A percentile compares a stretch with the other conserved stretches of the same genome.
Conservation (phyloP, 2,329 filamentous ascomycete species). For the Periglandula ipomoeae region DNA sequence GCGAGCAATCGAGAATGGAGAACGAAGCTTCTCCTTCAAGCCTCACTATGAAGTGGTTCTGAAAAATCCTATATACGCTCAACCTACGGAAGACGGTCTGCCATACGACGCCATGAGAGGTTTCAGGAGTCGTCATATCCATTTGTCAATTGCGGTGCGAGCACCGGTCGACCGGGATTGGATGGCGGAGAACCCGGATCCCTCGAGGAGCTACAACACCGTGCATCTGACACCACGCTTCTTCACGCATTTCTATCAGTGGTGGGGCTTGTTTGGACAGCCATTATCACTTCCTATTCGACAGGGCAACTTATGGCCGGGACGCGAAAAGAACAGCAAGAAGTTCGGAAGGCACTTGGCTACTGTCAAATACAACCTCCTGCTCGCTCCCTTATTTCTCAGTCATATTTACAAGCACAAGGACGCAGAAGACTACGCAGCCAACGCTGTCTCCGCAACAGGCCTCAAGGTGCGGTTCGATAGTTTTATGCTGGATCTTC, state of each 20-base stretch:
- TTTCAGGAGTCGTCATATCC: constrained; percentile 95
- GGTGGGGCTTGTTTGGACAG: constrained; percentile 95
- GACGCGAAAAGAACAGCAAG: constrained; percentile 92
- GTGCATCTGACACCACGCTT: constrained; percentile 91
- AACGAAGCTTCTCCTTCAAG: constrained; percentile 77
- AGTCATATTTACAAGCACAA: constrained; percentile 99
- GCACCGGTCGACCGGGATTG: constrained; percentile 84
- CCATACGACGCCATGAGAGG: constrained; percentile 89
- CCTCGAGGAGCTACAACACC: constrained; percentile 89
- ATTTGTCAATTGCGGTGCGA: constrained; percentile 84
- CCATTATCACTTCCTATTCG: constrained; percentile 91
- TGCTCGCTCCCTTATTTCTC: constrained; percentile 86
- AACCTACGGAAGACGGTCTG: constrained; percentile 40
- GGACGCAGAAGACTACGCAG: constrained; percentile 76
- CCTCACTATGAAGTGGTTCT: constrained; percentile 89
- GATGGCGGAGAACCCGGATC: constrained; percentile 63
- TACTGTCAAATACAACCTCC: constrained; percentile 96
- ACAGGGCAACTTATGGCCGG: constrained; percentile 85
- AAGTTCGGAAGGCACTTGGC: constrained; percentile 95
- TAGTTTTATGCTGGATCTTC: constrained; percentile 94
- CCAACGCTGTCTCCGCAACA: constrained; percentile 74
- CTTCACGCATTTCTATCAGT: constrained; percentile 96
- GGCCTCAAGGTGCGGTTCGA: constrained; percentile 94
- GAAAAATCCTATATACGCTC: constrained; percentile 68
- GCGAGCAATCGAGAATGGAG: constrained; percentile 61